phyloP scores from a whole-genome alignment of 1,284 basidiomycete species.

The Vanrija humicola region DNA sequence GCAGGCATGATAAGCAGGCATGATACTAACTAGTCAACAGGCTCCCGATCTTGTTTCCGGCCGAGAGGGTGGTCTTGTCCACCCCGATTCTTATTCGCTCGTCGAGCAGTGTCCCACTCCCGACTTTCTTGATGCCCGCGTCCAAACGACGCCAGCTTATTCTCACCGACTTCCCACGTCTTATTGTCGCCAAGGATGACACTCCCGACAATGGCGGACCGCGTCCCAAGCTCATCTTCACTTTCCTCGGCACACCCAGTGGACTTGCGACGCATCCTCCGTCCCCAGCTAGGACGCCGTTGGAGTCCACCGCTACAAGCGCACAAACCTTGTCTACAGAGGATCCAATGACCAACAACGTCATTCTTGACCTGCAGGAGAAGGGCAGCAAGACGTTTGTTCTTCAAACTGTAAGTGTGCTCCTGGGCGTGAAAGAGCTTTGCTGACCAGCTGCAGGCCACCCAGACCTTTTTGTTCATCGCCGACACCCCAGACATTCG shows the following conservation, averaged over 20 bases:
- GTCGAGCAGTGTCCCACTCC: conserved; percentile 35
- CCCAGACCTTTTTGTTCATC: conserved; percentile 15
- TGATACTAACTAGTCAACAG: background rate
- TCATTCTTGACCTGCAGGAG: conserved; percentile 35
- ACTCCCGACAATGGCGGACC: conserved; percentile 4
- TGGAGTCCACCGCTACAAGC: background rate
- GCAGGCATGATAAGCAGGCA: too few relatives aligned
- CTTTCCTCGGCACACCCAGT: conserved; percentile 1
- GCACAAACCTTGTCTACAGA: conserved; percentile 1
- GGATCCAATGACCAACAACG: conserved; percentile 14
- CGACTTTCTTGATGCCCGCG: conserved; percentile 43
- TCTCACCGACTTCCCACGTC: conserved; percentile 54
- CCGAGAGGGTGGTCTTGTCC: conserved; percentile 46
- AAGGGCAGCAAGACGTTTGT: conserved; percentile 40
- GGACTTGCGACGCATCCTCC: conserved; percentile 1
- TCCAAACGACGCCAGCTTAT: conserved; percentile 51
- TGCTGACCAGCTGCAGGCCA: background rate
- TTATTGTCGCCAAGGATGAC: conserved; percentile 54
- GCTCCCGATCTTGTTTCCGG: conserved; percentile 35
- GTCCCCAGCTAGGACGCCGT: background rate
- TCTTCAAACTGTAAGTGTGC: conserved; percentile 41
- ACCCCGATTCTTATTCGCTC: conserved; percentile 45
- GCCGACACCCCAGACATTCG: conserved; percentile 36
- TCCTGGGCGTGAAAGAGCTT: background rate
- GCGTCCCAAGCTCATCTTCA: conserved; percentile 17